Conservation (phyloP, 1,284 basidiomycete species). For the Exobasidium cylindrosporum region DNA sequence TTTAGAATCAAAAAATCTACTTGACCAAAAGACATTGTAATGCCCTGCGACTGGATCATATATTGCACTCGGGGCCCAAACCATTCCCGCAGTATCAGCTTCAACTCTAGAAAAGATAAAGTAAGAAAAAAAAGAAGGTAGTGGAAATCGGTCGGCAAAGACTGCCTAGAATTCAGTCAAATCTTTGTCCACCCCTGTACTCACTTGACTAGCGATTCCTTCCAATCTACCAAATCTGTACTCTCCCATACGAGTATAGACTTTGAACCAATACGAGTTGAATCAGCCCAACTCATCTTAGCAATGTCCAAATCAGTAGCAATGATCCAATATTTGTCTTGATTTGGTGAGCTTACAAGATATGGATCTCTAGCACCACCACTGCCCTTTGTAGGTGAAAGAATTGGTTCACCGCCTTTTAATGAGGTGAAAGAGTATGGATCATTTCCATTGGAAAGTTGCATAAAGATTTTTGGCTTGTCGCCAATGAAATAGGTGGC, state of each 20-base stretch:
- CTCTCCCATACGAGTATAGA: slow-evolving; percentile 23
- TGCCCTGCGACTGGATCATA: not conserved
- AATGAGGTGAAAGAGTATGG: slow-evolving; percentile 22
- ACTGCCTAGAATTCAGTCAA: too few species aligned
- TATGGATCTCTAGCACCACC: slow-evolving; percentile 25
- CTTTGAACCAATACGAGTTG: slow-evolving; percentile 17
- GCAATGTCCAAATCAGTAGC: slow-evolving; percentile 28
- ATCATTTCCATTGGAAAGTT: slow-evolving; percentile 17
- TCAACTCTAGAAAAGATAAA: too few species aligned
- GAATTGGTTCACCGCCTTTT: slow-evolving; percentile 21
- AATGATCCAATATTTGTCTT: slow-evolving; percentile 23
- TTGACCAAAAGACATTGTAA: slow-evolving; percentile 19
- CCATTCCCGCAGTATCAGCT: slow-evolving; percentile 14
- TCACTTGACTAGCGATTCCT: slow-evolving; percentile 10
- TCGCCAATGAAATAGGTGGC: slow-evolving; percentile 15
- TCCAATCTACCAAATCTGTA: slow-evolving; percentile 23
- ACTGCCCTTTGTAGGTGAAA: slow-evolving; percentile 20
- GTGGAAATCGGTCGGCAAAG: not conserved
- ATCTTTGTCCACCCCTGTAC: not conserved
- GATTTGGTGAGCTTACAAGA: slow-evolving; percentile 21
- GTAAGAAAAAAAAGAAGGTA: not conserved
- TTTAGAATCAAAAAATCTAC: slow-evolving; percentile 13
- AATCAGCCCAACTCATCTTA: slow-evolving; percentile 17
- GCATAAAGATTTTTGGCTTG: slow-evolving; percentile 11
- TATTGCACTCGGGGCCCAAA: slow-evolving; percentile 17